Conservation (phyloP, 345 rosid species). For the Anastatica hierochuntica region DNA sequence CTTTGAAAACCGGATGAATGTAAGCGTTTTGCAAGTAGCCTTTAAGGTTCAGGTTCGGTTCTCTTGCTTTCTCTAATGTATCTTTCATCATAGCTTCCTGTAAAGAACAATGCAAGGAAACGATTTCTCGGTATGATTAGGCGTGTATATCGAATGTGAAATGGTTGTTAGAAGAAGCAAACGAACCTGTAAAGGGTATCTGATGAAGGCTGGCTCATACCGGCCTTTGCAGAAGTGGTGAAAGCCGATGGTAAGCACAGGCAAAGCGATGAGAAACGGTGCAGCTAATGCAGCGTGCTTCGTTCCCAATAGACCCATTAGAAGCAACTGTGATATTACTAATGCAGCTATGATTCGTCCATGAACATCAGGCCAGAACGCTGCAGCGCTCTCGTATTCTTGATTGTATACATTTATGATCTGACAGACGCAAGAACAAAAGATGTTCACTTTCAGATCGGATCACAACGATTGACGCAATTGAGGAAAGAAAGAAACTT, state of each 20-base stretch:
- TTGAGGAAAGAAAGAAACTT: not conserved
- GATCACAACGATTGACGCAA: too few species aligned
- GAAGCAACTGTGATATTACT: conserved; percentile 69
- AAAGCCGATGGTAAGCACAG: conserved; percentile 75
- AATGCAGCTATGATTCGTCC: conserved; percentile 56
- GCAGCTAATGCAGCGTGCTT: conserved; percentile 55
- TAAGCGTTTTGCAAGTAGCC: conserved; percentile 69
- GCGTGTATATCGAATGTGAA: not conserved
- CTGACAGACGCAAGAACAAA: conserved; percentile 26
- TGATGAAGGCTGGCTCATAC: conserved; percentile 68
- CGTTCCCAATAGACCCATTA: conserved; percentile 72
- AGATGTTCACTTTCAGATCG: too few species aligned
- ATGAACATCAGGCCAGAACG: conserved; percentile 97
- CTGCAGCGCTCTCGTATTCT: conserved; percentile 86
- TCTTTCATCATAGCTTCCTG: conserved; percentile 99
- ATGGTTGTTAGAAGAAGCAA: conserved; percentile 7
- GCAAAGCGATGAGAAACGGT: conserved; percentile 73
- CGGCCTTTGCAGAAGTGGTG: conserved; percentile 68
- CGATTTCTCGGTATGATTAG: not conserved
- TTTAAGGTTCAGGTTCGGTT: conserved; percentile 63
- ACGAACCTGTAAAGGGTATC: conserved; percentile 81
- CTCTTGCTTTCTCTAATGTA: conserved; percentile 70
- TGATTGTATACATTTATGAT: conserved; percentile 93
- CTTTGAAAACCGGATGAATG: conserved; percentile 65
- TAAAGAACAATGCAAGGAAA: conserved; percentile 11